These are phyloP conservation scores for Geotrichum candidum DNA, from an alignment of 1,139 yeast genomes.

Conservation along the genomic window DNA sequence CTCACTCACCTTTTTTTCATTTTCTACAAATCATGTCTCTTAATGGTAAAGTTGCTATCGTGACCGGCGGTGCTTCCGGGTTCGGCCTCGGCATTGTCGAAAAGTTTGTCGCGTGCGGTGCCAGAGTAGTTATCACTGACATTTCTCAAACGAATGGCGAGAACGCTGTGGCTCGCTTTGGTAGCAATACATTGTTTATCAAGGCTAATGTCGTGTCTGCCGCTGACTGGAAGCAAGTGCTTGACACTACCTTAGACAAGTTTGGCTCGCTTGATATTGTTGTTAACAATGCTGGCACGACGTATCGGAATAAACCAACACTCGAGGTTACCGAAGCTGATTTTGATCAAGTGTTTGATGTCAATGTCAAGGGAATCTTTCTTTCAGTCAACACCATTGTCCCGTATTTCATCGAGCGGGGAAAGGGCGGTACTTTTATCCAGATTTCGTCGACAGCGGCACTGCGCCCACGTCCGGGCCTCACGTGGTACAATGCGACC, in stretches of 20 bases:
- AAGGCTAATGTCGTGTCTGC: constrained; percentile 24
- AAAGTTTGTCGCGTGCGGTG: constrained; percentile 28
- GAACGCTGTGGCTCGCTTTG: not conserved
- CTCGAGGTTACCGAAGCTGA: constrained; percentile 24
- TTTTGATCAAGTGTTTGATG: constrained; percentile 27
- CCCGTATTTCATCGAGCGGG: constrained; percentile 23
- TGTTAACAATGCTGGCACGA: constrained; percentile 33
- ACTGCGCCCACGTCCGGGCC: constrained; percentile 22
- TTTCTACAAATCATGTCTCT: constrained; percentile 4
- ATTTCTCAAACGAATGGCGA: constrained; percentile 19
- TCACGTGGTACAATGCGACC: constrained; percentile 27
- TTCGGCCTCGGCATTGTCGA: constrained; percentile 29
- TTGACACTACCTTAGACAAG: constrained; percentile 24
- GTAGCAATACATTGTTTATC: constrained; percentile 10
- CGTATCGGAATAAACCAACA: constrained; percentile 23
- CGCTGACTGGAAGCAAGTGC: constrained; percentile 23
- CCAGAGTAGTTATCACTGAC: constrained; percentile 22
- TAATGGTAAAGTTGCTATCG: constrained; percentile 26
- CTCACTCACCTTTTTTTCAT: not conserved
- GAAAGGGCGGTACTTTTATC: constrained; percentile 24
- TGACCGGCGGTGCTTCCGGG: constrained; percentile 34
- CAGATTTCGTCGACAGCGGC: constrained; percentile 27
- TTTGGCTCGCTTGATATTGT: constrained; percentile 31
- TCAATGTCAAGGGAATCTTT: constrained; percentile 29
- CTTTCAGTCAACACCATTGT: constrained; percentile 22